Evolutionary conservation across 2,329 filamentous ascomycete genomes (phyloP).

Genomic region (Hymenoscyphus repandus): DNA sequence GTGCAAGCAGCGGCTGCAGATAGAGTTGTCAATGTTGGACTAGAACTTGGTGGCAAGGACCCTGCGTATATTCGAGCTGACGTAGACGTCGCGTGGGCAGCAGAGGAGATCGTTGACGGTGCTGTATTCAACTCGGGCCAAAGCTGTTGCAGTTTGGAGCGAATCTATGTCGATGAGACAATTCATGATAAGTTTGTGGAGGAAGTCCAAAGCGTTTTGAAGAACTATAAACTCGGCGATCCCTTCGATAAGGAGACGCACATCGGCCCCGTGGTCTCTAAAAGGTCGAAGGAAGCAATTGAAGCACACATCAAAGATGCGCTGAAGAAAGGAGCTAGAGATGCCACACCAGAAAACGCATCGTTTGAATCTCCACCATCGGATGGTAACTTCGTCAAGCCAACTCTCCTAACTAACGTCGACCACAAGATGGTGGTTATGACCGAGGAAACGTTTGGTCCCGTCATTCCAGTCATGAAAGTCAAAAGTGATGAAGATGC

Average conservation of each 20-base stretch:
- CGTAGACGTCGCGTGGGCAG: constrained; percentile 85
- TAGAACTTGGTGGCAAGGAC: constrained; percentile 93
- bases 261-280: constrained; percentile 83
- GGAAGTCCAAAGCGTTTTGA: constrained; percentile 73
- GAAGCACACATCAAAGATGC: constrained; percentile 78
- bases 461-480: constrained; percentile 85
- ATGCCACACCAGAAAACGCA: constrained; percentile 76
- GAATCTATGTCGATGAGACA: constrained; percentile 82
- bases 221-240: constrained; percentile 81
- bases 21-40: constrained; percentile 76
- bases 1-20: constrained; percentile 82
- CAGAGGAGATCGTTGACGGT: constrained; percentile 90
- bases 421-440: constrained; percentile 83
- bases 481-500: constrained; percentile 79
- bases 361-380: constrained; percentile 67
- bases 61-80: constrained; percentile 84
- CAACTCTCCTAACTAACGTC: constrained; percentile 74
- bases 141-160: constrained; percentile 89
- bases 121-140: constrained; percentile 99
- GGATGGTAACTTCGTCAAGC: constrained; percentile 85
- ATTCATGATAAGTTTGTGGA: constrained; percentile 79
- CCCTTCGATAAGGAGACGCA: constrained; percentile 75
- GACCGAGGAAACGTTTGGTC: constrained; percentile 92
- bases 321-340: constrained; percentile 73
- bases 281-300: constrained; percentile 70